Evolutionary conservation across 139 green algal species (phyloP).

Genomic region (Cymbomonas tetramitiformis): DNA sequence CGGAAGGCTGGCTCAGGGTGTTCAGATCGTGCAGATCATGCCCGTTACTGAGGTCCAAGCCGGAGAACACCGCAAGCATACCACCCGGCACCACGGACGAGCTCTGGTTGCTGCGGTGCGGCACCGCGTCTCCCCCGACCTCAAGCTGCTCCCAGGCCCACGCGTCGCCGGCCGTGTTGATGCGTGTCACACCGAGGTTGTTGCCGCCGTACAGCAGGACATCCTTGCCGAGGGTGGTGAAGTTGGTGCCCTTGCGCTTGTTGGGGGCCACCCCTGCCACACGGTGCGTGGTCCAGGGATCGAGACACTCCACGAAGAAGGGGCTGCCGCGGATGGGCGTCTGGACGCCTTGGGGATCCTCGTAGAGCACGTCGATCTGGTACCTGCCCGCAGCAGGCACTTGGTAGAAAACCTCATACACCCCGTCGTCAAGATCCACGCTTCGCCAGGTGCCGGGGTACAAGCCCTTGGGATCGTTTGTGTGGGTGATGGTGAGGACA

Average conservation of each 20-base stretch:
- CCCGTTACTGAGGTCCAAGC: too few relatives aligned
- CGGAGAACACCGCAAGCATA: too few relatives aligned
- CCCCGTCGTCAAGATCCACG: constrained; percentile 49
- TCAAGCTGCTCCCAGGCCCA: constrained; percentile 53
- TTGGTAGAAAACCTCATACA: constrained; percentile 47
- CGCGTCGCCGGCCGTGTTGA: constrained; percentile 32
- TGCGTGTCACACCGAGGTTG: constrained; percentile 43
- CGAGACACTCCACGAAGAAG: constrained; percentile 42
- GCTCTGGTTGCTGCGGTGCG: too few relatives aligned
- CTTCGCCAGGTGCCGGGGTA: constrained; percentile 32
- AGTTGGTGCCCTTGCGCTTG: constrained; percentile 31
- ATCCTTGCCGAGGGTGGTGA: constrained; percentile 29
- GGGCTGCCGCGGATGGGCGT: constrained; percentile 50
- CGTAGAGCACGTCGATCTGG: constrained; percentile 46
- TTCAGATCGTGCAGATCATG: too few relatives aligned
- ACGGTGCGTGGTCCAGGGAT: constrained; percentile 50
- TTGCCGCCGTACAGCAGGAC: constrained; percentile 56
- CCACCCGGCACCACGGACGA: too few relatives aligned
- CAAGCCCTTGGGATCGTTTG: constrained; percentile 39
- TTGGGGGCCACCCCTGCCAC: constrained; percentile 41
- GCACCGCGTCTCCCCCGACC: too few relatives aligned
- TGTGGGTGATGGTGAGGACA: constrained; percentile 24
- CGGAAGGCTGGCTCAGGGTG: too few relatives aligned
- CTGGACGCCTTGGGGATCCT: constrained; percentile 33
- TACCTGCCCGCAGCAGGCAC: constrained; percentile 14